A percentile compares a stretch with the other conserved stretches of the same genome.
Evolutionary conservation across 352 stramenopile genomes (phyloP).

Genomic region (Globisporangium iwayamae): DNA sequence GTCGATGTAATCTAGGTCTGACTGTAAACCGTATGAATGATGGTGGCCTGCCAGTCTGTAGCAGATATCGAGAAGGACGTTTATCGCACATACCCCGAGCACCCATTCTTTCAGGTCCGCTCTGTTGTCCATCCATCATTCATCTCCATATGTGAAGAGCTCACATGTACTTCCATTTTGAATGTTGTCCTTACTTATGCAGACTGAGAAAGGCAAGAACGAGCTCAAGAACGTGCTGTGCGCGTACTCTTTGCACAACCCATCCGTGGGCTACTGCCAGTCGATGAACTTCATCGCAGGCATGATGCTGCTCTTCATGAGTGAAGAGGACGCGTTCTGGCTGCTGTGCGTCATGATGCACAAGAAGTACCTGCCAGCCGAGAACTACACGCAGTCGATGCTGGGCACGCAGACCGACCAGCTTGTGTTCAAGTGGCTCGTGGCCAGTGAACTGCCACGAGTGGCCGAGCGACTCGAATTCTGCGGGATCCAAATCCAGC

Average conservation of each 20-base stretch:
- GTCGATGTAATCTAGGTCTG: too few relatives aligned
- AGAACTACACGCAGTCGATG: conserved; percentile 80
- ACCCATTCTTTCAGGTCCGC: conserved; percentile 40
- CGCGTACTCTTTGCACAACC: conserved; percentile 59
- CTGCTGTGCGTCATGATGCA: conserved; percentile 70
- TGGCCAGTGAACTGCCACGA: conserved; percentile 42
- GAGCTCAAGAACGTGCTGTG: conserved; percentile 54
- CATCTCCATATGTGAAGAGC: neutral
- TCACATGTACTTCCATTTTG: too few relatives aligned
- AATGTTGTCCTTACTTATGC: neutral
- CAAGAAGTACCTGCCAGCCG: conserved; percentile 48
- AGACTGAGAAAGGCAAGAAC: conserved; percentile 35
- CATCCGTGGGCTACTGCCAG: conserved; percentile 60
- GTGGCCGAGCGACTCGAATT: conserved; percentile 29
- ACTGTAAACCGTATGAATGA: neutral
- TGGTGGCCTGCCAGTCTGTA: conserved; percentile 19
- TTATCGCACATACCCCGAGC: conserved; percentile 56
- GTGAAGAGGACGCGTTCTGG: conserved; percentile 80
- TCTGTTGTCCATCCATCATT: neutral
- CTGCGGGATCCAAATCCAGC: conserved; percentile 52
- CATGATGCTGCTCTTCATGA: conserved; percentile 64
- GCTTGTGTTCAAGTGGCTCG: conserved; percentile 63
- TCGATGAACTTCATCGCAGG: conserved; percentile 79
- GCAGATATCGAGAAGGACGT: conserved; percentile 67
- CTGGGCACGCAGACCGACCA: conserved; percentile 68